A percentile compares a stretch with the other conserved stretches of the same genome.
phyloP scores from a whole-genome alignment of 768 basidiomycete genomes.

The Phylloporus sp. region DNA sequence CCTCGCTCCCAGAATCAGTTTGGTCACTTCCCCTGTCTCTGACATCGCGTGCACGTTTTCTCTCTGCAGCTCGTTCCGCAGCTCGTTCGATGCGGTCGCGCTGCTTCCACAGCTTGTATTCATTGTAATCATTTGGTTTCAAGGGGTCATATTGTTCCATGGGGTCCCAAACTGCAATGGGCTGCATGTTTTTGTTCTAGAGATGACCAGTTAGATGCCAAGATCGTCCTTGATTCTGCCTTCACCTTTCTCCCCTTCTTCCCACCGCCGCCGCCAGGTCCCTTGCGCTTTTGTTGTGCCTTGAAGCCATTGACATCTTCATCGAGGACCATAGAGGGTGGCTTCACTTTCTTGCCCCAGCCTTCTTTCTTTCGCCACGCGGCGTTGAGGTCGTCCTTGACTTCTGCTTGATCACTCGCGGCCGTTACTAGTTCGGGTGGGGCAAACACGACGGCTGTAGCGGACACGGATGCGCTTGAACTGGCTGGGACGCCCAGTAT shows the following conservation, averaged over 20 bases:
- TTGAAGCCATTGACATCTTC: slow-evolving; percentile 87
- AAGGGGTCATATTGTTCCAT: slow-evolving; percentile 74
- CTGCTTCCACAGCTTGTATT: slow-evolving; percentile 79
- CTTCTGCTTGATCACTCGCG: slow-evolving; percentile 24
- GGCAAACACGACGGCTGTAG: slow-evolving; percentile 67
- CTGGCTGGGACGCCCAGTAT: slow-evolving; percentile 28
- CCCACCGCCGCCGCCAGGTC: slow-evolving; percentile 40
- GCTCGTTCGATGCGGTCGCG: slow-evolving; percentile 71
- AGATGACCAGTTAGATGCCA: slow-evolving; percentile 4
- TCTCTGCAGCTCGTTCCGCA: slow-evolving; percentile 55
- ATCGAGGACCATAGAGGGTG: slow-evolving; percentile 86
- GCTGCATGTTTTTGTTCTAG: slow-evolving; percentile 59
- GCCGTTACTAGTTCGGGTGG: slow-evolving; percentile 52
- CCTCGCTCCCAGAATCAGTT: slow-evolving; percentile 68
- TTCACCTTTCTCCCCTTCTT: slow-evolving; percentile 62
- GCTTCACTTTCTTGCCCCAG: slow-evolving; percentile 88
- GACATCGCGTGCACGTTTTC: slow-evolving; percentile 53
- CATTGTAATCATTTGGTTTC: slow-evolving; percentile 85
- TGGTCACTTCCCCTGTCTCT: slow-evolving; percentile 48
- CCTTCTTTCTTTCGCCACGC: slow-evolving; percentile 49
- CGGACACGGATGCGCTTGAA: slow-evolving; percentile 36
- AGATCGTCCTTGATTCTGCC: neutral
- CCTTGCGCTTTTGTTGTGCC: slow-evolving; percentile 49
- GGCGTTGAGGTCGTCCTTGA: slow-evolving; percentile 26
- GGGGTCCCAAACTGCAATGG: slow-evolving; percentile 69